phyloP scores from a whole-genome alignment of 352 stramenopile species.

The Phytopythium kandeliae region DNA sequence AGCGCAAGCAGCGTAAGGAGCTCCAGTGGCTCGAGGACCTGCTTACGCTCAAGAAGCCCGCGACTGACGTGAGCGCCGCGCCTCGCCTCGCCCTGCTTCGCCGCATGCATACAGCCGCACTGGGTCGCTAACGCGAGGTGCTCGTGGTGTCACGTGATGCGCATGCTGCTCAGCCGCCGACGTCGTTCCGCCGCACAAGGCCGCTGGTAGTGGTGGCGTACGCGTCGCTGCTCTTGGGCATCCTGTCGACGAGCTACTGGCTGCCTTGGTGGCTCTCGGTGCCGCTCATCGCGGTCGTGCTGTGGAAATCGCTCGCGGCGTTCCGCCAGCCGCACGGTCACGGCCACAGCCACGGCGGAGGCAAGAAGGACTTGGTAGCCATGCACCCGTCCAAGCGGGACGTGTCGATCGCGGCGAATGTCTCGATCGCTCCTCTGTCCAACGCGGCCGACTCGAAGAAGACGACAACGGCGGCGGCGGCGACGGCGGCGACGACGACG shows the following conservation, averaged over 20 bases:
- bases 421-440: slow-evolving; percentile 25
- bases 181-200: slow-evolving; percentile 46
- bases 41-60: slow-evolving; percentile 27
- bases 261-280: slow-evolving; percentile 67
- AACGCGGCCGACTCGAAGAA: too few species aligned
- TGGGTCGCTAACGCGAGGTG: too few species aligned
- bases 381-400: slow-evolving; percentile 49
- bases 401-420: slow-evolving; percentile 18
- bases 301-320: slow-evolving; percentile 39
- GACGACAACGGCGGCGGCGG: slow-evolving; percentile 4
- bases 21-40: slow-evolving; percentile 45
- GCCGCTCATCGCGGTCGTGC: slow-evolving; percentile 47
- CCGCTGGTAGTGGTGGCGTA: slow-evolving; percentile 48
- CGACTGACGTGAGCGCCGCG: slow-evolving; percentile 14
- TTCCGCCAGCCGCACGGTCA: slow-evolving; percentile 36
- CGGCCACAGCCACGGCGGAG: slow-evolving; percentile 36
- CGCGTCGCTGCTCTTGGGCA: slow-evolving; percentile 30
- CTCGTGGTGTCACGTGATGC: neutral
- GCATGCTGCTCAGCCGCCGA: slow-evolving; percentile 22
- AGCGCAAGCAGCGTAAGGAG: slow-evolving; percentile 20
- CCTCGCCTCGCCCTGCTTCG: neutral
- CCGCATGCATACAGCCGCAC: too few species aligned
- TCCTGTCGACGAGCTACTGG: slow-evolving; percentile 57
- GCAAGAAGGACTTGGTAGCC: slow-evolving; percentile 19
- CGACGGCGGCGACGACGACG: slow-evolving; percentile 6